phyloP scores from a whole-genome alignment of 345 rosid species.

The Hibiscus syriacus region DNA sequence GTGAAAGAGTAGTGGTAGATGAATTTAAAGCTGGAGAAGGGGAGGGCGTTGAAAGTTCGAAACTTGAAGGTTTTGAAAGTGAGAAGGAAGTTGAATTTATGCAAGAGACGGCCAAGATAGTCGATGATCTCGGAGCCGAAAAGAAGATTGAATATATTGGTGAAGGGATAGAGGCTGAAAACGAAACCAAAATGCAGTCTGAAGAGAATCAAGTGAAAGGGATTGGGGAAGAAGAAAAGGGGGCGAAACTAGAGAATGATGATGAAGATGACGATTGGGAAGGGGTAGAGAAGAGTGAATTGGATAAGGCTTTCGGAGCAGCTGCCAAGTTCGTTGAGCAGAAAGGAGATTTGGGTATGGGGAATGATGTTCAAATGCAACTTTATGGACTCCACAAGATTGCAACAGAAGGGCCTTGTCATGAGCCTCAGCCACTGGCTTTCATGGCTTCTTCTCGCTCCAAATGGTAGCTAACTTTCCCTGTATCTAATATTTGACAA shows the following conservation, averaged over 20 bases:
- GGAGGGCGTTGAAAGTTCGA: constrained; percentile 22
- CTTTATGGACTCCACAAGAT: constrained; percentile 79
- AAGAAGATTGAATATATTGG: too few relatives aligned
- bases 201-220: constrained; percentile 15
- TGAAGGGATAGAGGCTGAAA: constrained; percentile 8
- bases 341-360: constrained; percentile 27
- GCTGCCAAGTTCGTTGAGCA: constrained; percentile 43
- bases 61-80: constrained; percentile 12
- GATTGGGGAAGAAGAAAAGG: constrained; percentile 13
- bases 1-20: background rate
- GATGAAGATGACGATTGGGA: constrained; percentile 75
- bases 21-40: background rate
- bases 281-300: constrained; percentile 86
- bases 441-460: constrained; percentile 75
- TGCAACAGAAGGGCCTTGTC: constrained; percentile 92
- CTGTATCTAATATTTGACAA: background rate
- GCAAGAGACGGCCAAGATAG: constrained; percentile 3
- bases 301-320: constrained; percentile 50
- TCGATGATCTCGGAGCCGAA: too few relatives aligned
- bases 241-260: constrained; percentile 24
- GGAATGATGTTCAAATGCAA: constrained; percentile 50
- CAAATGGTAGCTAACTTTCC: constrained; percentile 56
- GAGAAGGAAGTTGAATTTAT: background rate
- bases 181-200: constrained; percentile 14
- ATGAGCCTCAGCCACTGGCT: constrained; percentile 67